Evolutionary conservation across 805 yeast species (phyloP).

Genomic region (Yarrowia bubula): DNA sequence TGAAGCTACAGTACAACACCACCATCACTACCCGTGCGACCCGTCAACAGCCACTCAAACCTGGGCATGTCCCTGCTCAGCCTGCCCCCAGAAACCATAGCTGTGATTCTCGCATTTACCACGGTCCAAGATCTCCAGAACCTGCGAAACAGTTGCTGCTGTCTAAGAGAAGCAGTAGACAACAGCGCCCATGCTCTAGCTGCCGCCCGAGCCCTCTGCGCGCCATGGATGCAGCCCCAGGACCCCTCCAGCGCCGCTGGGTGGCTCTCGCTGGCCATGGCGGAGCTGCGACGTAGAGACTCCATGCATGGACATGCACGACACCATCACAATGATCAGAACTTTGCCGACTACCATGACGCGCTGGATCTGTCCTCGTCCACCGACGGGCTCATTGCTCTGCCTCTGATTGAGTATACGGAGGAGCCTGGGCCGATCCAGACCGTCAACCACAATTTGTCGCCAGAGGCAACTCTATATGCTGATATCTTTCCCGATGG

Average conservation of each 20-base stretch:
- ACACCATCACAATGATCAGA: not conserved
- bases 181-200: not conserved
- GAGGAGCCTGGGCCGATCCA: slow-evolving; percentile 7
- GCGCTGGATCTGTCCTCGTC: not conserved
- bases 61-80: slow-evolving; percentile 25
- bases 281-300: slow-evolving; percentile 6
- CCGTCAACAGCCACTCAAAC: not conserved
- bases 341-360: not conserved
- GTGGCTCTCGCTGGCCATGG: slow-evolving; percentile 1
- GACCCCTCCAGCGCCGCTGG: not conserved
- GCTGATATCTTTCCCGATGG: slow-evolving; percentile 11
- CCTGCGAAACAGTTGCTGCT: slow-evolving; percentile 5
- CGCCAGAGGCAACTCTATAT: not conserved
- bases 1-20: not conserved
- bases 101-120: slow-evolving; percentile 8
- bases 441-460: not conserved
- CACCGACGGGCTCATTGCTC: not conserved
- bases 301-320: slow-evolving; percentile 13
- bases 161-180: slow-evolving; percentile 7
- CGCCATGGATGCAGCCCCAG: not conserved
- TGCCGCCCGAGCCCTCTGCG: slow-evolving; percentile 6
- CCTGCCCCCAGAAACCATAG: slow-evolving; percentile 15
- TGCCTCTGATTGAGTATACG: not conserved
- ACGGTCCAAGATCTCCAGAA: not conserved
- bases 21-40: not conserved